Evolutionary conservation across 1,284 basidiomycete species (phyloP).

Genomic region (Fomitopsis betulina): DNA sequence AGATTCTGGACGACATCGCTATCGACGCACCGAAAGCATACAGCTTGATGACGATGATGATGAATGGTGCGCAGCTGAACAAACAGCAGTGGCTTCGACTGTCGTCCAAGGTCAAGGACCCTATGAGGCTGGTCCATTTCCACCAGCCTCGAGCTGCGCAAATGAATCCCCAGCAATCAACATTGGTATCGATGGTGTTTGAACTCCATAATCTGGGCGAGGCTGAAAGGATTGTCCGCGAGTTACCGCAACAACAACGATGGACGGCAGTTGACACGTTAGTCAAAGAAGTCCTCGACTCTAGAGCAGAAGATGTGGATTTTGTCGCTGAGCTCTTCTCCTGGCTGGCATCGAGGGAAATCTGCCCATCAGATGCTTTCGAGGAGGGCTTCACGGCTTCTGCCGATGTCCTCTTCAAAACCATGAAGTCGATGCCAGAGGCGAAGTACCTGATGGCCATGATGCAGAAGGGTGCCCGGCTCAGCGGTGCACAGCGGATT

Average conservation of each 20-base stretch:
- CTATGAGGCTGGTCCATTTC: neutral
- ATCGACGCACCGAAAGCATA: slow-evolving; percentile 89
- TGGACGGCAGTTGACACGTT: slow-evolving; percentile 74
- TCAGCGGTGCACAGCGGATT: no score
- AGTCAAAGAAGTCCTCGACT: slow-evolving; percentile 89
- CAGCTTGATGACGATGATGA: slow-evolving; percentile 67
- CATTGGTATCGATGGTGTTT: slow-evolving; percentile 2
- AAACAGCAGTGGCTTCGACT: slow-evolving; percentile 50
- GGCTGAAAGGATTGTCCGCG: slow-evolving; percentile 74
- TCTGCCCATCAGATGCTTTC: slow-evolving; percentile 33
- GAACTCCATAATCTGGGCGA: slow-evolving; percentile 54
- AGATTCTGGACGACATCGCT: slow-evolving; percentile 82
- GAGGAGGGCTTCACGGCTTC: slow-evolving; percentile 37
- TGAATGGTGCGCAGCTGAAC: slow-evolving; percentile 58
- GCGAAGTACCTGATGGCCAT: no score
- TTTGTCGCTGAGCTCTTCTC: slow-evolving; percentile 41
- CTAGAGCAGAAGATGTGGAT: slow-evolving; percentile 54
- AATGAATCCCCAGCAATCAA: no score
- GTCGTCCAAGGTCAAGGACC: slow-evolving; percentile 48
- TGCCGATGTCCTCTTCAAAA: no score
- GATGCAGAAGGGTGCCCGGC: no score
- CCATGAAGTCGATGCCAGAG: no score
- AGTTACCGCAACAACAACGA: slow-evolving; percentile 44
- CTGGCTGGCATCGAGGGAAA: slow-evolving; percentile 16
- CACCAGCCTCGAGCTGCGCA: no score